Conservation (phyloP, 2,329 filamentous ascomycete genomes). For the Ophiocordyceps camponoti-saundersi region DNA sequence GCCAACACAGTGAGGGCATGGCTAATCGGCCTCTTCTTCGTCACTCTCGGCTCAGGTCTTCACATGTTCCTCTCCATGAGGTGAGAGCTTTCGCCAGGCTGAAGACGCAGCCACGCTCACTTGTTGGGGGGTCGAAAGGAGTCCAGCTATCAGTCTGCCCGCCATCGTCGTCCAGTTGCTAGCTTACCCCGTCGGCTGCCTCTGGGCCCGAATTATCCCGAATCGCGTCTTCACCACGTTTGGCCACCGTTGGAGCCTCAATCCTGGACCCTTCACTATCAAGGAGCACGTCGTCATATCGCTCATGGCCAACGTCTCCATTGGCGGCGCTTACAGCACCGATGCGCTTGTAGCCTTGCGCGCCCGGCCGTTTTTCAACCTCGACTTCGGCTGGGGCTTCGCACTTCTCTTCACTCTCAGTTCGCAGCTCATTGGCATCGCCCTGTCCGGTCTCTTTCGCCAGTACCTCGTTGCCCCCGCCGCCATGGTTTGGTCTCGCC, state of each 20-base stretch:
- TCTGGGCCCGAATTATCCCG: conserved; percentile 24
- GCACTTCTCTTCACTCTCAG: conserved; percentile 39
- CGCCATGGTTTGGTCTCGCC: conserved; percentile 44
- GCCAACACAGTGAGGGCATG: conserved; percentile 22
- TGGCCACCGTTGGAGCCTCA: conserved; percentile 23
- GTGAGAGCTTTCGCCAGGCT: conserved; percentile 3
- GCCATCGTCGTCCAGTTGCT: conserved; percentile 22
- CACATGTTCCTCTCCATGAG: conserved; percentile 27
- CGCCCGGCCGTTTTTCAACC: not conserved
- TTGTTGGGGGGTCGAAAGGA: not conserved
- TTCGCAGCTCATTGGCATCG: conserved; percentile 43
- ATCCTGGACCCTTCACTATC: conserved; percentile 24
- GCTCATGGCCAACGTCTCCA: conserved; percentile 17
- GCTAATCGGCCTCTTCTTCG: conserved; percentile 25
- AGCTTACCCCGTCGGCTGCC: conserved; percentile 21
- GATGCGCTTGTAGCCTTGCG: conserved; percentile 1
- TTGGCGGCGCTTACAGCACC: conserved; percentile 1
- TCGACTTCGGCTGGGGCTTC: conserved; percentile 35
- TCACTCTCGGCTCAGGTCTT: conserved; percentile 24
- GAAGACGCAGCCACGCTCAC: not conserved
- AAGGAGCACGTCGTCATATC: conserved; percentile 22
- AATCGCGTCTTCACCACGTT: conserved; percentile 21
- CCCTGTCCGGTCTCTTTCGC: conserved; percentile 37
- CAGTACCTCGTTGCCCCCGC: conserved; percentile 41
- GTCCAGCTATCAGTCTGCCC: conserved; percentile 20